Evolutionary conservation across 1,284 basidiomycete genomes (phyloP), one percentile per base, ranked within the genome.

Genomic region (Papiliotrema nemorosa): DNA sequence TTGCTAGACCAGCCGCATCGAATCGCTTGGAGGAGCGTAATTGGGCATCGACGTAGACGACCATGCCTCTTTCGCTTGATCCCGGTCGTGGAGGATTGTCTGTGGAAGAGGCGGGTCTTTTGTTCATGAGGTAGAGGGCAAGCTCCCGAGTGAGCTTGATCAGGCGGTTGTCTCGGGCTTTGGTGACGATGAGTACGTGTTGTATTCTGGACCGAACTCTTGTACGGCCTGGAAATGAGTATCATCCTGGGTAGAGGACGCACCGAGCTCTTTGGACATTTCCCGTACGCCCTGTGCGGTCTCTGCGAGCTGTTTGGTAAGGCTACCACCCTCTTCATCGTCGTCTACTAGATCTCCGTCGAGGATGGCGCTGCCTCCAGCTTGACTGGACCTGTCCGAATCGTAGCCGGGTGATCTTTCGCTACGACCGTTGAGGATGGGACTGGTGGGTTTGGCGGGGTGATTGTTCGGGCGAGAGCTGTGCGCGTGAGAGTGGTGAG

Each of bases 241-340:
- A 49, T 43, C 48, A 29, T 25, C 34, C 10, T 14, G 18, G 18
- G 36, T 45, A 14, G n/a, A 42, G 22, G 10, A 81, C 85, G 62
- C 62, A 89, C 92, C 93, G 33, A 99, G 85, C 76, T 97, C 90
- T 75, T 96, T 96, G 83, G 90, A 94, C 90, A 97, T 94, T 76
- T 98, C 96, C 45, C 94, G 82, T 24, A 98, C 94, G 37, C 91
- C 88, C 22, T 94, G 90, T 14, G 94, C 96, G 14, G 94, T 99
- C 77, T 94, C 93, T 7, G 94, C 96, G 16, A 99, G 80, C 68
- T 93, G 90, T 64, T 84, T 86, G 3, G 96, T 97, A 60, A 97
- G 76, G 67, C 83, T 93, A 52, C 63, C 74, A 44, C 85, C 84
- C 29, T 86, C 84, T 25, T 74, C 73, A 16, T 80, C 80, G 44